phyloP scores from a whole-genome alignment of 805 yeast species.

The Clavispora santaluciae region DNA sequence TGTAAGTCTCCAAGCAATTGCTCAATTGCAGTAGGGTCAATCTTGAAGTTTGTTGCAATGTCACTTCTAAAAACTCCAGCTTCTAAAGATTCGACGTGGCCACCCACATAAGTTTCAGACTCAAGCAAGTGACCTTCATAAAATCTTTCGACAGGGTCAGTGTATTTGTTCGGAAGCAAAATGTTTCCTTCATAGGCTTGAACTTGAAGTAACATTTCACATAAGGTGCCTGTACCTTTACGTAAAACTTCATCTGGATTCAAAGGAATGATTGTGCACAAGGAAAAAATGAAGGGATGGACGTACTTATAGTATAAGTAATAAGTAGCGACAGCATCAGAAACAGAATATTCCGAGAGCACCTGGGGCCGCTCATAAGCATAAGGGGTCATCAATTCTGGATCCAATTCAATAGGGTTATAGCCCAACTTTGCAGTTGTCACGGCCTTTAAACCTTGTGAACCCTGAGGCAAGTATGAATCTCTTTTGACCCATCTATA shows the following conservation, averaged over 20 bases:
- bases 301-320: constrained; percentile 94
- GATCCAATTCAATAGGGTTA: constrained; percentile 94
- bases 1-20: constrained; percentile 71
- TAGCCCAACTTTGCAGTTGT: constrained; percentile 94
- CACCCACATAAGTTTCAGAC: constrained; percentile 97
- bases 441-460: constrained; percentile 97
- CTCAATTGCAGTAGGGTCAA: constrained; percentile 80
- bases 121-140: constrained; percentile 92
- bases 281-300: constrained; percentile 93
- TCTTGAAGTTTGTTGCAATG: constrained; percentile 63
- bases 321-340: constrained; percentile 98
- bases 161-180: constrained; percentile 86
- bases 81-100: constrained; percentile 95
- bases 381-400: constrained; percentile 96
- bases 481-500: constrained; percentile 98
- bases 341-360: constrained; percentile 93
- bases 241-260: constrained; percentile 95
- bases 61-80: constrained; percentile 98
- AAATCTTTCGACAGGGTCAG: constrained; percentile 90
- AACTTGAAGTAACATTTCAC: constrained; percentile 96
- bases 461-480: constrained; percentile 95
- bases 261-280: constrained; percentile 91
- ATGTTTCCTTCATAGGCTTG: constrained; percentile 82
- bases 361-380: constrained; percentile 92
- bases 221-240: constrained; percentile 97